Conservation (phyloP, 768 basidiomycete species). For the Hysterangium stoloniferum region DNA sequence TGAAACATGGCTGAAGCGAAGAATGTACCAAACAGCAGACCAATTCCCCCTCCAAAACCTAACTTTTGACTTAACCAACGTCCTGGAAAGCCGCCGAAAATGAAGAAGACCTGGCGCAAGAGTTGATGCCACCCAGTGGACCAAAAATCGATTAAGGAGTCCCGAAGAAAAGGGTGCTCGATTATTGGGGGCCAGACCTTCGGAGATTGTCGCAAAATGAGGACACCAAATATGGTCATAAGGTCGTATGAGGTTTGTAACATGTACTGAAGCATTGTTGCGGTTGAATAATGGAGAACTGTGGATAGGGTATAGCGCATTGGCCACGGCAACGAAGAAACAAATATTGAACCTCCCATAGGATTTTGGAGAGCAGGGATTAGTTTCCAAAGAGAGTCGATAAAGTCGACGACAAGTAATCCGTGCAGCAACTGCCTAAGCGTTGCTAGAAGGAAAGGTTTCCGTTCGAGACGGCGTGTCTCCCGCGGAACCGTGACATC, state of each 20-base stretch:
- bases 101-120: background rate
- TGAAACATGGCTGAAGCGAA: background rate
- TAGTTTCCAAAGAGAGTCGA: background rate
- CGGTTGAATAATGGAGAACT: background rate
- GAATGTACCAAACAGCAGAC: background rate
- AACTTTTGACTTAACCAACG: background rate
- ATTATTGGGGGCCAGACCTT: no score
- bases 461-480: background rate
- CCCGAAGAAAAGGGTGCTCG: background rate
- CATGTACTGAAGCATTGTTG: background rate
- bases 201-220: background rate
- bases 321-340: background rate
- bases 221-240: background rate
- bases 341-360: background rate
- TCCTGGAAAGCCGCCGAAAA: background rate
- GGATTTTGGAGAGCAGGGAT: background rate
- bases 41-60: background rate
- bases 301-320: background rate
- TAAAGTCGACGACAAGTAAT: background rate
- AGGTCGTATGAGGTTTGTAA: background rate
- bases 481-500: background rate
- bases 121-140: background rate
- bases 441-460: background rate
- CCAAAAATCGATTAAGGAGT: background rate
- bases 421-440: background rate